These are phyloP conservation scores for Metarhizium guizhouense DNA, from an alignment of 2,329 filamentous ascomycete genomes.

Conservation along the genomic window DNA sequence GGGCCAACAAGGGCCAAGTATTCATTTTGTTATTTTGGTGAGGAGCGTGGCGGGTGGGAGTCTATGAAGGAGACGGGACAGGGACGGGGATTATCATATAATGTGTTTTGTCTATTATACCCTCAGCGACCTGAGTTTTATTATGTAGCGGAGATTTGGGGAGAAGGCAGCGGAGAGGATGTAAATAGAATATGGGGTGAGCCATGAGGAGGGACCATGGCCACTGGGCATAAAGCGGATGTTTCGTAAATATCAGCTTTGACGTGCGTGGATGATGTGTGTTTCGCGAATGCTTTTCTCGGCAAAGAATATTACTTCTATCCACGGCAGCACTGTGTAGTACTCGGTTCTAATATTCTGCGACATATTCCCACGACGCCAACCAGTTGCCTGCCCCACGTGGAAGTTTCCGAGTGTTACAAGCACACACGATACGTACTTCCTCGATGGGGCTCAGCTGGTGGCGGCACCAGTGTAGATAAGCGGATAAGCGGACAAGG, in stretches of 20 bases:
- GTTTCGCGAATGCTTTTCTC: too few relatives aligned
- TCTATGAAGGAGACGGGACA: not conserved
- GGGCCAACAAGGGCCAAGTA: not conserved
- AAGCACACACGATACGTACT: too few relatives aligned
- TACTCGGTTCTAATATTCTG: too few relatives aligned
- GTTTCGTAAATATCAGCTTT: not conserved
- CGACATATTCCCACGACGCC: too few relatives aligned
- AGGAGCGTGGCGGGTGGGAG: not conserved
- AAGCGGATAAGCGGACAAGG: not conserved
- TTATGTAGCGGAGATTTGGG: not conserved
- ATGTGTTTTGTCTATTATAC: slow-evolving; percentile 9
- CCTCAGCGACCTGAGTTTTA: slow-evolving; percentile 2
- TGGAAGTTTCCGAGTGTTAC: too few relatives aligned
- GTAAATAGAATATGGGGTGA: not conserved
- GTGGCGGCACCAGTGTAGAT: not conserved
- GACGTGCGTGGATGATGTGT: too few relatives aligned
- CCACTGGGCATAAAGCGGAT: not conserved
- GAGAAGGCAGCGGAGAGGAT: not conserved
- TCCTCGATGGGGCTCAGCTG: not conserved
- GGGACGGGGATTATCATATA: not conserved
- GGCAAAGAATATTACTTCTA: too few relatives aligned
- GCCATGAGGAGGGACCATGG: not conserved
- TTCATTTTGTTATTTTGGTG: not conserved
- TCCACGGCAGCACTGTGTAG: too few relatives aligned
- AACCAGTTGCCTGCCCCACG: too few relatives aligned